Conservation (phyloP, 2,329 filamentous ascomycete genomes). For the Stenocarpella maydis region DNA sequence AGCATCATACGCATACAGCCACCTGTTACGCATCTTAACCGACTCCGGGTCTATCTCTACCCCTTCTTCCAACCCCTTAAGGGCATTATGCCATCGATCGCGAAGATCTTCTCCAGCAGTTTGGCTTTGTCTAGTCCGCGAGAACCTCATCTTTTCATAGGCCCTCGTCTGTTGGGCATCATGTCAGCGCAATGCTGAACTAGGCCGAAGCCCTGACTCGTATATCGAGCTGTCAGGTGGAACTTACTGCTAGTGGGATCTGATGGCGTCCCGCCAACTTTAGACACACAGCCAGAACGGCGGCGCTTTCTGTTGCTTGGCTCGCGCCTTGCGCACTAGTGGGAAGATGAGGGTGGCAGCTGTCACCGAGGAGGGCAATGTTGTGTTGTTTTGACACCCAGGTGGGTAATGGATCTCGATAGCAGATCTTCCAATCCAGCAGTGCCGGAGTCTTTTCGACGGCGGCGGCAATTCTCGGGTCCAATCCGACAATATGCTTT, state of each 20-base stretch:
- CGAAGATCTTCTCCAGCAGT: slow-evolving; percentile 54
- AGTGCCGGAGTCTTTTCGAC: slow-evolving; percentile 54
- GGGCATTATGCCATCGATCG: slow-evolving; percentile 53
- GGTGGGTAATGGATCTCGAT: slow-evolving; percentile 58
- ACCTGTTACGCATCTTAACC: slow-evolving; percentile 56
- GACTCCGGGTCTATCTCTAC: slow-evolving; percentile 54
- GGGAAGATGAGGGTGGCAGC: slow-evolving; percentile 62
- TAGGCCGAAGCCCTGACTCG: background rate
- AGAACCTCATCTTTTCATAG: slow-evolving; percentile 54
- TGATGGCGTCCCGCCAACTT: slow-evolving; percentile 51
- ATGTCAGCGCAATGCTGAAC: slow-evolving; percentile 12
- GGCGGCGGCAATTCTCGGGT: slow-evolving; percentile 55
- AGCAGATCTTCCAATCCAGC: slow-evolving; percentile 64
- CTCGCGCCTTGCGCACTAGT: slow-evolving; percentile 62
- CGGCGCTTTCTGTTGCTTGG: slow-evolving; percentile 62
- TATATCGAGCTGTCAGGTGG: background rate
- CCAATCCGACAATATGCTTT: slow-evolving; percentile 47
- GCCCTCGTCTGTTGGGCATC: slow-evolving; percentile 45
- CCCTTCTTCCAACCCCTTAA: slow-evolving; percentile 51
- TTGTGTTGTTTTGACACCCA: slow-evolving; percentile 60
- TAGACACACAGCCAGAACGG: slow-evolving; percentile 54
- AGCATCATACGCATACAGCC: slow-evolving; percentile 56
- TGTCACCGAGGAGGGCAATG: slow-evolving; percentile 61
- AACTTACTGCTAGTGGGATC: slow-evolving; percentile 48
- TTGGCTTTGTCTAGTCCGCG: slow-evolving; percentile 50